Conservation (phyloP, 2,329 filamentous ascomycete genomes). For the Aspergillus aculeatus region DNA sequence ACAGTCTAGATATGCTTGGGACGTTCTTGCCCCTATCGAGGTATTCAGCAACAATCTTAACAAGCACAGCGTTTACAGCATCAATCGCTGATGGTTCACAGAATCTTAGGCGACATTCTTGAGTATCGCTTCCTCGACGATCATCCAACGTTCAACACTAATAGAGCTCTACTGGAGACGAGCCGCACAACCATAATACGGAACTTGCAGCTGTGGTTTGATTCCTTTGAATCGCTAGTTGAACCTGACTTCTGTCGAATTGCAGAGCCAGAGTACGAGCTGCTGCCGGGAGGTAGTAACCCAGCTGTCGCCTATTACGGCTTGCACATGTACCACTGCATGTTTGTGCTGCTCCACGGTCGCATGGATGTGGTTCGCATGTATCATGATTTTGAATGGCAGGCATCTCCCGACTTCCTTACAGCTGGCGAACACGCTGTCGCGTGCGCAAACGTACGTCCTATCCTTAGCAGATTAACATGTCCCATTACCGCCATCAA, state of each 20-base stretch:
- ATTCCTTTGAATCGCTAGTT: not conserved
- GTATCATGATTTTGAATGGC: conserved; percentile 3
- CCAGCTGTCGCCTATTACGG: conserved; percentile 2
- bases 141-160: conserved; percentile 1
- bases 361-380: conserved; percentile 4
- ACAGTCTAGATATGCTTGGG: not conserved
- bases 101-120: not conserved
- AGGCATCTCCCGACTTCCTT: not conserved
- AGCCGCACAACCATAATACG: not conserved
- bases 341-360: conserved; percentile 1
- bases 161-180: not conserved
- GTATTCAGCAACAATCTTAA: not conserved
- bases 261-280: not conserved
- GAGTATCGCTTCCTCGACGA: conserved; percentile 3
- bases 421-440: conserved; percentile 2
- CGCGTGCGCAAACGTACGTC: conserved; percentile 1
- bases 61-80: no score
- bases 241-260: not conserved
- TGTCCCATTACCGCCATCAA: not conserved
- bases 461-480: no score
- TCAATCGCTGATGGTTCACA: not conserved
- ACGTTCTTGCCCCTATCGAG: not conserved
- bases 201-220: not conserved
- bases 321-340: conserved; percentile 6
- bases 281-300: not conserved